Conservation (phyloP, 2,329 filamentous ascomycete species). For the Nannizziopsis barbatae region DNA sequence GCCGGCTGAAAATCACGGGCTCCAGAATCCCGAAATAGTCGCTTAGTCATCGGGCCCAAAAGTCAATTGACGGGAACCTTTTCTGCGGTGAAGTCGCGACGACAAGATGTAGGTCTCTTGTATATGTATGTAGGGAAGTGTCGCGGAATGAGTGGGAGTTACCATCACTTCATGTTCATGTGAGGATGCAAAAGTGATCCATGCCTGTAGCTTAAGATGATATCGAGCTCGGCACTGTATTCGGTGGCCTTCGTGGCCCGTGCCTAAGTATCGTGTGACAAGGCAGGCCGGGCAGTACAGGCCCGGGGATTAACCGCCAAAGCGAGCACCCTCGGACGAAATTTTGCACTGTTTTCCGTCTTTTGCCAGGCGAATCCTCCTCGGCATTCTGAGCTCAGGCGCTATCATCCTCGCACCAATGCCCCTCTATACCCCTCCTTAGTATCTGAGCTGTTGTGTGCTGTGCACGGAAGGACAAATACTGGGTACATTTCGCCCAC, state of each 20-base stretch:
- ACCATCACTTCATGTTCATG: no score
- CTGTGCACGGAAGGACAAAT: no score
- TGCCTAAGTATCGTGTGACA: background rate
- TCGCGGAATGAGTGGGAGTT: no score
- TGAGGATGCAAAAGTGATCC: no score
- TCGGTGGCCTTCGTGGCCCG: no score
- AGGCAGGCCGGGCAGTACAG: background rate
- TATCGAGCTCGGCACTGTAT: no score
- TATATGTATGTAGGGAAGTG: no score
- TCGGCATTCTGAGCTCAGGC: background rate
- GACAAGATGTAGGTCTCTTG: no score
- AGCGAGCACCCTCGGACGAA: background rate
- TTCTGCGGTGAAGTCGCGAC: no score
- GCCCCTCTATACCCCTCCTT: constrained; percentile 5
- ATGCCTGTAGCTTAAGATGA: no score
- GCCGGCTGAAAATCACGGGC: background rate
- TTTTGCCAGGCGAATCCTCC: background rate
- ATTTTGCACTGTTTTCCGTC: background rate
- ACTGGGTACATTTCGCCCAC: background rate
- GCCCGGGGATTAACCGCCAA: background rate
- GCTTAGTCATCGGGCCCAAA: constrained; percentile 4
- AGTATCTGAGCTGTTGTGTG: background rate
- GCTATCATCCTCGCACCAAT: constrained; percentile 4
- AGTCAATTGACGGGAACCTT: no score
- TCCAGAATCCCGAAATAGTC: no score